Evolutionary conservation across 768 basidiomycete genomes (phyloP).

Genomic region (Pilatotrama ljubarskyi): DNA sequence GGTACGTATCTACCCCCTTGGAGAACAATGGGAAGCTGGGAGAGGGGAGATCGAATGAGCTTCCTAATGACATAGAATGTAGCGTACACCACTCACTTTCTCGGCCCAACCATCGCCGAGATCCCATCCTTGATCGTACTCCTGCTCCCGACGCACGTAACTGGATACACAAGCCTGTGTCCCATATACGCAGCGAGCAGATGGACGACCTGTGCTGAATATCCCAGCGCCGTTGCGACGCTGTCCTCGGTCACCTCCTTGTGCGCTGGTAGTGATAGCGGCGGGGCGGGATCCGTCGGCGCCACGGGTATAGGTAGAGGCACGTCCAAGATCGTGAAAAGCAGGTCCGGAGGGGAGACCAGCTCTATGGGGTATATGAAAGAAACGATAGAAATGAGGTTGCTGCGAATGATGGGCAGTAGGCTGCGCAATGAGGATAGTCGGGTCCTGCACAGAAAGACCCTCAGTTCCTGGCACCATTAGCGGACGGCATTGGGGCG

Average conservation of each 20-base stretch:
- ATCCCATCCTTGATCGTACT: conserved; percentile 92
- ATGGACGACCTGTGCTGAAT: conserved; percentile 84
- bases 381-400: conserved; percentile 69
- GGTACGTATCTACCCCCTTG: conserved; percentile 92
- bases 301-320: conserved; percentile 88
- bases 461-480: conserved; percentile 17
- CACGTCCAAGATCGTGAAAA: conserved; percentile 83
- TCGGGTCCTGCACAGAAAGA: conserved; percentile 42
- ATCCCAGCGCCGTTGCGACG: conserved; percentile 88
- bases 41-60: not conserved
- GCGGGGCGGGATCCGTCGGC: conserved; percentile 80
- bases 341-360: conserved; percentile 77
- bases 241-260: conserved; percentile 80
- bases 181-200: conserved; percentile 79
- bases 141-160: conserved; percentile 87
- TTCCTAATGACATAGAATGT: not conserved
- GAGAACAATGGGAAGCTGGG: conserved; percentile 92
- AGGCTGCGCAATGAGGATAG: conserved; percentile 48
- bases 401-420: conserved; percentile 56
- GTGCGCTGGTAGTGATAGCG: conserved; percentile 62
- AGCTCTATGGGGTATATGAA: conserved; percentile 90
- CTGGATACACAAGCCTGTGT: conserved; percentile 79
- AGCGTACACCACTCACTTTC: conserved; percentile 63
- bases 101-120: conserved; percentile 91
- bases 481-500: conserved; percentile 8